These are phyloP conservation scores for Musa schizocarpa DNA, from an alignment of 176 grass and related monocot genomes.

Conservation along the genomic window DNA sequence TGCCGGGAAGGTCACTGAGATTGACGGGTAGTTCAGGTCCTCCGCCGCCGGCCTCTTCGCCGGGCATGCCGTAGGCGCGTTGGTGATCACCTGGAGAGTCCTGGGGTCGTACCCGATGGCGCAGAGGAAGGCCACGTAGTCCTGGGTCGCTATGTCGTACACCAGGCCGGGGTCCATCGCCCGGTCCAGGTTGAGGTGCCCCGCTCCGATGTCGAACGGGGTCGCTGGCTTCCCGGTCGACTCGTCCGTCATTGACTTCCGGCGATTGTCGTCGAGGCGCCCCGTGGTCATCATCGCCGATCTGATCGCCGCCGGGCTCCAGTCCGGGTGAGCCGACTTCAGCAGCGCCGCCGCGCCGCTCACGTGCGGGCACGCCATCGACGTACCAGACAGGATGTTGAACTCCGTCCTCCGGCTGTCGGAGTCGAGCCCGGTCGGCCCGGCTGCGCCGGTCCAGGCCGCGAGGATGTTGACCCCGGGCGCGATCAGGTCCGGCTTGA, in stretches of 20 bases:
- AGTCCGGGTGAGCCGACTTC: slow-evolving; percentile 41
- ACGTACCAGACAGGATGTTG: slow-evolving; percentile 59
- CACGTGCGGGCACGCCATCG: slow-evolving; percentile 69
- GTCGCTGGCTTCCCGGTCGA: slow-evolving; percentile 15
- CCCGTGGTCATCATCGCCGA: slow-evolving; percentile 89
- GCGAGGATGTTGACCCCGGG: slow-evolving; percentile 70
- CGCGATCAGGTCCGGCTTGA: slow-evolving; percentile 76
- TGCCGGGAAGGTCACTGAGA: slow-evolving; percentile 60
- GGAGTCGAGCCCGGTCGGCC: slow-evolving; percentile 22
- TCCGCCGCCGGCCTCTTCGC: slow-evolving; percentile 30
- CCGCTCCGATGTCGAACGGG: slow-evolving; percentile 66
- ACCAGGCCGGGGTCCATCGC: slow-evolving; percentile 81
- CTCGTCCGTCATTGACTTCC: slow-evolving; percentile 28
- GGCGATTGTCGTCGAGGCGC: slow-evolving; percentile 41
- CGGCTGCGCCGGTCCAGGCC: slow-evolving; percentile 53
- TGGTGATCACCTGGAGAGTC: slow-evolving; percentile 74
- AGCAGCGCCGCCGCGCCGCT: slow-evolving; percentile 59
- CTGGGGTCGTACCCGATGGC: slow-evolving; percentile 69
- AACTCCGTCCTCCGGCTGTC: slow-evolving; percentile 31
- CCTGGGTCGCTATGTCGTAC: slow-evolving; percentile 54
- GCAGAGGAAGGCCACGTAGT: slow-evolving; percentile 82
- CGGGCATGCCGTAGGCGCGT: slow-evolving; percentile 51
- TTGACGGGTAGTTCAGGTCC: slow-evolving; percentile 88
- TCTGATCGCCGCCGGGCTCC: slow-evolving; percentile 49
- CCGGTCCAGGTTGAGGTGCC: slow-evolving; percentile 45